Base-by-base conservation (phyloP, 441 rosid species). In the Gossypium laxum region DNA sequence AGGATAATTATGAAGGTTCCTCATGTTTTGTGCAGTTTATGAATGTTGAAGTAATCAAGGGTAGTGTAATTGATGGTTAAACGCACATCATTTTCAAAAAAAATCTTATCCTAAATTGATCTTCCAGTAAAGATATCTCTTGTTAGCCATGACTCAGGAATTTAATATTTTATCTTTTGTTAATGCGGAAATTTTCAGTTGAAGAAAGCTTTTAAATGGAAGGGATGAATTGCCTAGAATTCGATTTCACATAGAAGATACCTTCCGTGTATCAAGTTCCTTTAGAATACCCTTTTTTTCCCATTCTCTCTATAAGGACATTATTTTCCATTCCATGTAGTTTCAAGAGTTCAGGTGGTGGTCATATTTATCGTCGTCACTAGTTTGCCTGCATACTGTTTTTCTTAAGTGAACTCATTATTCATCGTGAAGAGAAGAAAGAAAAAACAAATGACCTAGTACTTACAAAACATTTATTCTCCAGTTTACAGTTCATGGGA, bases 401-500 rank as follows among this genome's bases (percentile, higher is more conserved):
- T 18, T 34, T 38, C 50, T 62, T 38, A 8, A 15, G 17, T 30
- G 18, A 62, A 62, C 28, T 62, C 14, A 34, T 62, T 26, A 62
- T 34, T 32, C 15, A 34, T 61, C 17, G 2, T 15, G 19, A 14
- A 48, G 1, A 15, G 5, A 24, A 30, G 28, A 26, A 57, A 26
- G 0, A 26, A 26, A 21, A 57, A 57, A 2, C 5, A 8, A 57
- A 10, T 2, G 5, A 24, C 5, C 3, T 1, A 17, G 3, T 61
- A 34, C 67, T 34, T 8, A 61, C 26, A 8, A 34, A 61, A 17
- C 50, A 15, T 4, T 34, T 8, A 38, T 64, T 21, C 69, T 64
- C 32, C 32, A 43, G 69, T 64, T 41, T 43, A 64, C 34, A 64
- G 69, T 15, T 64, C 54, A 43, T 64, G 69, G 69, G 69, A 64